phyloP scores from a whole-genome alignment of 805 yeast species.

The Wickerhamiella kurtzmanii region DNA sequence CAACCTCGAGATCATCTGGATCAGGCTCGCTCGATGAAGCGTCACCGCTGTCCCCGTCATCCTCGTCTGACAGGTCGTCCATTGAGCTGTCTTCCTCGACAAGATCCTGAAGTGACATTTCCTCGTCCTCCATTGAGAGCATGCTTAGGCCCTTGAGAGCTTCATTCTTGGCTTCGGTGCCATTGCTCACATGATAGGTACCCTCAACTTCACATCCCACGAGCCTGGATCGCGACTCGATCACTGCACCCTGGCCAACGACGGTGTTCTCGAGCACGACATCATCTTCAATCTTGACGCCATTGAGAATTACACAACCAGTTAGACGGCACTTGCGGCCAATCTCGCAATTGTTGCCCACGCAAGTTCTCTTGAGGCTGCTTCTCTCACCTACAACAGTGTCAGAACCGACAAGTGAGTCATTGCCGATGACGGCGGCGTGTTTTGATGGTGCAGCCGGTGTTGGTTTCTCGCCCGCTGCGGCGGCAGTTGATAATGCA shows the following conservation, averaged over 20 bases:
- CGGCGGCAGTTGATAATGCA: slow-evolving; percentile 17
- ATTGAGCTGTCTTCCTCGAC: slow-evolving; percentile 27
- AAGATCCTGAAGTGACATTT: slow-evolving; percentile 21
- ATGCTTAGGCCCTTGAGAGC: slow-evolving; percentile 20
- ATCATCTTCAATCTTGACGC: slow-evolving; percentile 66
- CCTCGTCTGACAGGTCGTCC: slow-evolving; percentile 16
- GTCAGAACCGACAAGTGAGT: slow-evolving; percentile 59
- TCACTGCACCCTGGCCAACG: slow-evolving; percentile 54
- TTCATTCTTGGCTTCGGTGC: slow-evolving; percentile 30
- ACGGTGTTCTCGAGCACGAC: slow-evolving; percentile 65
- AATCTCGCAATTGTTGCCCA: slow-evolving; percentile 60
- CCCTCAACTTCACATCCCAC: slow-evolving; percentile 81
- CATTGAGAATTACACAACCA: slow-evolving; percentile 68
- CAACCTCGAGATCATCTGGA: slow-evolving; percentile 30
- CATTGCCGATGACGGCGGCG: slow-evolving; percentile 74
- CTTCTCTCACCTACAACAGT: slow-evolving; percentile 70
- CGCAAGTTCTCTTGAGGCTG: slow-evolving; percentile 70
- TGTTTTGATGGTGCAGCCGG: slow-evolving; percentile 4
- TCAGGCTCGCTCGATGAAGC: slow-evolving; percentile 27
- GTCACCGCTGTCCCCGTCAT: slow-evolving; percentile 30
- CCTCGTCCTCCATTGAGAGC: slow-evolving; percentile 22
- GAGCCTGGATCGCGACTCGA: slow-evolving; percentile 52
- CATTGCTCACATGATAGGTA: slow-evolving; percentile 43
- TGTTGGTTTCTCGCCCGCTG: slow-evolving; percentile 17
- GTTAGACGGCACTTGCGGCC: slow-evolving; percentile 82